Evolutionary conservation across 257 asterid genomes (phyloP).

Genomic region (Pogostemon cablin): DNA sequence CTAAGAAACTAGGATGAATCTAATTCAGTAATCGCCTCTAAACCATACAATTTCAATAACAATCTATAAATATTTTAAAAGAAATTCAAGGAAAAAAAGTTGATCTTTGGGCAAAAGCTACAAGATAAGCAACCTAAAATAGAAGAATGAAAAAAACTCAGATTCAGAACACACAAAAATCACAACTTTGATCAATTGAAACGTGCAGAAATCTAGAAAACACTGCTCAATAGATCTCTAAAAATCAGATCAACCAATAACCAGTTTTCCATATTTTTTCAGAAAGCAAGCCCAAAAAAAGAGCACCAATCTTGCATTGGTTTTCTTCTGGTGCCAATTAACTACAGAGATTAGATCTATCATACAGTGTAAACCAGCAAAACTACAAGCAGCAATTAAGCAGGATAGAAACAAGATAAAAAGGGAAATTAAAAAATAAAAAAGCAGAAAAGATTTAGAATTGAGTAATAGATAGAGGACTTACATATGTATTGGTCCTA

Average conservation of each 20-base stretch:
- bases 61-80: neutral
- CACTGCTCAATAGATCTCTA: slow-evolving; percentile 54
- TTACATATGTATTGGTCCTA: slow-evolving; percentile 46
- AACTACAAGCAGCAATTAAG: slow-evolving; percentile 21
- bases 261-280: slow-evolving; percentile 37
- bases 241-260: slow-evolving; percentile 61
- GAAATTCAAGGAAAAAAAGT: neutral
- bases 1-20: slow-evolving; percentile 18
- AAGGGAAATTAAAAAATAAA: neutral
- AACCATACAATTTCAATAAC: slow-evolving; percentile 28
- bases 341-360: slow-evolving; percentile 46
- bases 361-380: slow-evolving; percentile 32
- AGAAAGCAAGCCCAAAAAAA: slow-evolving; percentile 24
- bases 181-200: slow-evolving; percentile 42
- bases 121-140: slow-evolving; percentile 35
- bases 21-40: slow-evolving; percentile 15
- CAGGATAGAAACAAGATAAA: slow-evolving; percentile 21
- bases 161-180: slow-evolving; percentile 36
- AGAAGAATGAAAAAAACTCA: slow-evolving; percentile 39
- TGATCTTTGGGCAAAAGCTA: slow-evolving; percentile 31
- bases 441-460: slow-evolving; percentile 2
- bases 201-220: slow-evolving; percentile 36
- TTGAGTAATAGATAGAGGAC: slow-evolving; percentile 32
- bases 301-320: slow-evolving; percentile 54
- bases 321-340: slow-evolving; percentile 28